A percentile compares a stretch with the other conserved stretches of the same genome.
These are phyloP conservation scores for Hypoxylon rubiginosum DNA, from an alignment of 2,329 filamentous ascomycete species.

Conservation along the genomic window DNA sequence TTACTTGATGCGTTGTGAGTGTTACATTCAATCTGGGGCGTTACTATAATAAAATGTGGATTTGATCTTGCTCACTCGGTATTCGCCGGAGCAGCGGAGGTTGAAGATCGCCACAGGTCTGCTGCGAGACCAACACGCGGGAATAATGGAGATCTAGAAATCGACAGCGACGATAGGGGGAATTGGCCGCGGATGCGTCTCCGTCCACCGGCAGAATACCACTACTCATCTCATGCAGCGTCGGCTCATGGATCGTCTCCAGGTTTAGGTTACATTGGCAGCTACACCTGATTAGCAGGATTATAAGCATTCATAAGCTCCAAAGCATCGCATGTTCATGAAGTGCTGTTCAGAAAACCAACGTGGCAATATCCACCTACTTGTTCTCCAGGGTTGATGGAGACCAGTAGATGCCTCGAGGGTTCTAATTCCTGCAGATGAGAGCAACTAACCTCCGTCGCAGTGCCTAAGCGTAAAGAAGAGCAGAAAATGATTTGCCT, in stretches of 20 bases:
- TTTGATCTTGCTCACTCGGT: slow-evolving; percentile 6
- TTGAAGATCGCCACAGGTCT: not conserved
- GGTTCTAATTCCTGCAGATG: not conserved
- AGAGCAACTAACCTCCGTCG: not conserved
- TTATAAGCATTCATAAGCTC: not conserved
- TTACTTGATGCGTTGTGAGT: not conserved
- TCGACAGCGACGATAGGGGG: not conserved
- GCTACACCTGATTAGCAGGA: not conserved
- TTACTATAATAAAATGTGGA: not conserved
- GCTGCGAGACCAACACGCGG: not conserved
- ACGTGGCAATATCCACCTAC: not conserved
- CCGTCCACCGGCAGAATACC: not conserved
- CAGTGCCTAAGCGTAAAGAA: not conserved
- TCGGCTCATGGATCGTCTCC: not conserved
- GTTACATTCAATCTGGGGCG: slow-evolving; percentile 2
- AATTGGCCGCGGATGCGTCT: not conserved
- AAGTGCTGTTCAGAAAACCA: not conserved
- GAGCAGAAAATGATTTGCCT: not conserved
- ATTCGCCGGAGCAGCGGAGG: slow-evolving; percentile 6
- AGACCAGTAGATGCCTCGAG: not conserved
- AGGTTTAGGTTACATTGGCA: not conserved
- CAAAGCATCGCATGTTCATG: not conserved
- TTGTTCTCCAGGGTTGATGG: not conserved
- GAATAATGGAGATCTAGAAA: not conserved
- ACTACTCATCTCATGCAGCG: not conserved